Base-by-base conservation (phyloP, 495 filamentous ascomycete species). In the Corynascus novoguineensis region DNA sequence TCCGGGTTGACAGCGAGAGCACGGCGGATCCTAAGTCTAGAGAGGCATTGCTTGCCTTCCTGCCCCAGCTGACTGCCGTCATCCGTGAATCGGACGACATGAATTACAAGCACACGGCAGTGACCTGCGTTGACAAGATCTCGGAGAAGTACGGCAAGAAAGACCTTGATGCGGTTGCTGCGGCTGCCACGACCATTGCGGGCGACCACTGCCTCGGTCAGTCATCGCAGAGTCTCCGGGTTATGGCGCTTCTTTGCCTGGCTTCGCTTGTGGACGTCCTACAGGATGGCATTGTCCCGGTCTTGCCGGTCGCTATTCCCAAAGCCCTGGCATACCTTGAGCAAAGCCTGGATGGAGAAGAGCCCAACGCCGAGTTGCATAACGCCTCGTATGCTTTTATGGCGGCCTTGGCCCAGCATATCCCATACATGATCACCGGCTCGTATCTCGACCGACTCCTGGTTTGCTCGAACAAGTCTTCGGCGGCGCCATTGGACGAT, bases 81-180 rank as follows among this genome's bases (percentile, higher is more conserved):
- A 79, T 97, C 37, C 75, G 85, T 45, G 80, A 86, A 11, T 86
- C 87, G 22, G 73, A 81, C 21, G 81, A 92, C 62, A 78, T 83
- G 38, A 75, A 82, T 34, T 82, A 93, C 64, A 92, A 90, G 70
- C 86, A 86, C 61, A 86, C 85, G 27, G 88, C 91, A 5, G 79
- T 97, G 38, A 79, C 81, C 37, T 97, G 93, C 64, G 87, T 96
- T 47, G 90, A 96, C 71, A 85, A 86, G 62, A 92, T 97, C 50
- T 81, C 88, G 9, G 89, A 95, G 71, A 88, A 88, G 66, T 96
- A 95, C 66, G 93, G 93, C 52, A 92, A 92, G 71, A 89, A 87
- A 64, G 87, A 92, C 62, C 75, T 83, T 1, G 82, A 83, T 56
- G 76, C 78, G 5, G 79, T 83, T 31, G 72, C 75, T 8, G 85